These are phyloP conservation scores for Cladophialophora yegresii DNA, from an alignment of 2,329 filamentous ascomycete genomes.

Conservation along the genomic window DNA sequence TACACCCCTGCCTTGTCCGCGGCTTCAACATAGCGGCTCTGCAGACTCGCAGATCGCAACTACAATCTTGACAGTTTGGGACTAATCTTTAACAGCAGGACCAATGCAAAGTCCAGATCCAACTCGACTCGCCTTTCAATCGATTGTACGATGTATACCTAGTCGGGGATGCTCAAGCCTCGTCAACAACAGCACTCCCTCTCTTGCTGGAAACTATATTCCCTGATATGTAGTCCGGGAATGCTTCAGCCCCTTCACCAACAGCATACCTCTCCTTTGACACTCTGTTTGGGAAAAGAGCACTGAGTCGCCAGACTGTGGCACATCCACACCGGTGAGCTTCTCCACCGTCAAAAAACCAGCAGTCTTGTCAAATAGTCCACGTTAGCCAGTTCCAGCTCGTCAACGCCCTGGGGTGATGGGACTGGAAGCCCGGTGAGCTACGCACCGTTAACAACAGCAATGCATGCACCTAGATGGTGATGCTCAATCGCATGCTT, in stretches of 20 bases:
- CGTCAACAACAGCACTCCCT: conserved; percentile 30
- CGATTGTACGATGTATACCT: background rate
- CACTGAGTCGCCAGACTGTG: background rate
- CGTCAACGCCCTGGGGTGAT: background rate
- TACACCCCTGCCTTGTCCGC: background rate
- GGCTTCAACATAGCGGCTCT: conserved; percentile 1
- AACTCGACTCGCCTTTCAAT: background rate
- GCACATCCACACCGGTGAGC: conserved; percentile 28
- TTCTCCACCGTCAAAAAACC: conserved; percentile 33
- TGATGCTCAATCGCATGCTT: background rate
- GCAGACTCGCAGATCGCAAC: background rate
- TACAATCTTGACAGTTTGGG: background rate
- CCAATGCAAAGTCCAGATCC: background rate
- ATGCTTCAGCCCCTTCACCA: conserved; percentile 21
- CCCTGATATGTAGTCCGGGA: conserved; percentile 15
- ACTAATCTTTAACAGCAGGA: conserved; percentile 17
- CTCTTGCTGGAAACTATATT: conserved; percentile 16
- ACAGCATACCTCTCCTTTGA: conserved; percentile 16
- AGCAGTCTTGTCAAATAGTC: conserved; percentile 31
- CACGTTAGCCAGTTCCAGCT: conserved; percentile 14
- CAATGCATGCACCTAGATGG: background rate
- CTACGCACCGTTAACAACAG: conserved; percentile 27
- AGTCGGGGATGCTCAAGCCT: conserved; percentile 28
- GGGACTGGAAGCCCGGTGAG: conserved; percentile 19
- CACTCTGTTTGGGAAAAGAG: background rate